Conservation (phyloP, 2,329 filamentous ascomycete species). For the Purpureocillium lavendulum region DNA sequence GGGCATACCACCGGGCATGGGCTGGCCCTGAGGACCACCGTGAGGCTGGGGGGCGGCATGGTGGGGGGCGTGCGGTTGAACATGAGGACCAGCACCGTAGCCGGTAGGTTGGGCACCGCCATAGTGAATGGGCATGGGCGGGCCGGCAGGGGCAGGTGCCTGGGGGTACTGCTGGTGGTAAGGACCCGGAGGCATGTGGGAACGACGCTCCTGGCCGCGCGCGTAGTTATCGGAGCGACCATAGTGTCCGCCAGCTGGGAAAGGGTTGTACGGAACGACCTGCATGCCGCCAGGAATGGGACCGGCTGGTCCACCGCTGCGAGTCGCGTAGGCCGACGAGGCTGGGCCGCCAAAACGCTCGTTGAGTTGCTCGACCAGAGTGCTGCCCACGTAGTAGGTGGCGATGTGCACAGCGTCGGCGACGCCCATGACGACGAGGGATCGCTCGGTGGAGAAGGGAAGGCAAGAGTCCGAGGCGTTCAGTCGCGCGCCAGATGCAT, state of each 20-base stretch:
- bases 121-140: constrained; percentile 69
- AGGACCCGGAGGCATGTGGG: constrained; percentile 66
- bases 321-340: constrained; percentile 94
- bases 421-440: constrained; percentile 95
- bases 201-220: constrained; percentile 64
- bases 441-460: constrained; percentile 90
- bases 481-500: constrained; percentile 89
- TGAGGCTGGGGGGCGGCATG: constrained; percentile 46
- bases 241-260: constrained; percentile 86
- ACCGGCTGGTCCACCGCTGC: constrained; percentile 86
- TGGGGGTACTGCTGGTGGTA: constrained; percentile 66
- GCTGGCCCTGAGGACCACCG: constrained; percentile 64
- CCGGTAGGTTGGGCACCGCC: constrained; percentile 64
- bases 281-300: constrained; percentile 97
- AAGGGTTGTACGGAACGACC: constrained; percentile 94
- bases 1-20: constrained; percentile 57
- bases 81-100: constrained; percentile 70
- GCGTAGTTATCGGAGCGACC: constrained; percentile 81
- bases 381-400: constrained; percentile 97
- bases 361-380: constrained; percentile 93
- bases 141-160: constrained; percentile 48
- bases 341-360: constrained; percentile 93
- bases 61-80: constrained; percentile 63
- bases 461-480: constrained; percentile 95
- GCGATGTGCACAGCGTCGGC: constrained; percentile 98